These are phyloP conservation scores for Aspergillus sp. DNA, from an alignment of 2,329 filamentous ascomycete species.

Conservation along the genomic window DNA sequence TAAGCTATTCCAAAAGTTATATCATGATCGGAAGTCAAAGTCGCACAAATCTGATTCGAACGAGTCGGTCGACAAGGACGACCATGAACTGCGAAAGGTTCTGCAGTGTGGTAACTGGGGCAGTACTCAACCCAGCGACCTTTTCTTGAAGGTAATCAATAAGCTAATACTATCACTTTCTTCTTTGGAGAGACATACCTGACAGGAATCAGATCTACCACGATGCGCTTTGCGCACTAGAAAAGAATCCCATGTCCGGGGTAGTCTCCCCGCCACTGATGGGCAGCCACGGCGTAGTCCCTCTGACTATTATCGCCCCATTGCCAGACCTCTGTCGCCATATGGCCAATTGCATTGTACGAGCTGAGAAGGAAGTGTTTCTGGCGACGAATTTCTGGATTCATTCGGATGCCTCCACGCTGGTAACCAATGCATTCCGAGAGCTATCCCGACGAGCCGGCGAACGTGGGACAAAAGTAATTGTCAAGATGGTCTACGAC, in stretches of 20 bases:
- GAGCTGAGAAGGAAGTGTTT: slow-evolving; percentile 71
- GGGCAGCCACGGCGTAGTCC: slow-evolving; percentile 64
- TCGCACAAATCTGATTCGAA: slow-evolving; percentile 27
- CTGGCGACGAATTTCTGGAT: slow-evolving; percentile 78
- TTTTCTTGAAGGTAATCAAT: slow-evolving; percentile 61
- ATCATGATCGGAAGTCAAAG: slow-evolving; percentile 39
- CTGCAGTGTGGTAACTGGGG: slow-evolving; percentile 69
- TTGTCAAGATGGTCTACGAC: slow-evolving; percentile 77
- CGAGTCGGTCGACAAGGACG: slow-evolving; percentile 26
- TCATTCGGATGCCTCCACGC: slow-evolving; percentile 65
- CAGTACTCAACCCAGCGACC: slow-evolving; percentile 60
- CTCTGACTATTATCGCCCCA: slow-evolving; percentile 68
- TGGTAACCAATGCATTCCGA: slow-evolving; percentile 67
- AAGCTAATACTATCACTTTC: not conserved
- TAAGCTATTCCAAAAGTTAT: slow-evolving; percentile 60
- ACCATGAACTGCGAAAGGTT: slow-evolving; percentile 56
- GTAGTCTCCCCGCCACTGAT: slow-evolving; percentile 61
- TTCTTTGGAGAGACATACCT: not conserved
- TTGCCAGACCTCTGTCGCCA: slow-evolving; percentile 72
- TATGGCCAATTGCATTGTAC: slow-evolving; percentile 73
- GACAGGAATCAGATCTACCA: slow-evolving; percentile 56
- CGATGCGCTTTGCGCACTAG: slow-evolving; percentile 56
- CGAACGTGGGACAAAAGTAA: slow-evolving; percentile 56
- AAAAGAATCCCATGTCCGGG: slow-evolving; percentile 45
- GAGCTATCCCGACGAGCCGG: slow-evolving; percentile 70